Conservation (phyloP, 2,329 filamentous ascomycete species). For the Coniella vitis region DNA sequence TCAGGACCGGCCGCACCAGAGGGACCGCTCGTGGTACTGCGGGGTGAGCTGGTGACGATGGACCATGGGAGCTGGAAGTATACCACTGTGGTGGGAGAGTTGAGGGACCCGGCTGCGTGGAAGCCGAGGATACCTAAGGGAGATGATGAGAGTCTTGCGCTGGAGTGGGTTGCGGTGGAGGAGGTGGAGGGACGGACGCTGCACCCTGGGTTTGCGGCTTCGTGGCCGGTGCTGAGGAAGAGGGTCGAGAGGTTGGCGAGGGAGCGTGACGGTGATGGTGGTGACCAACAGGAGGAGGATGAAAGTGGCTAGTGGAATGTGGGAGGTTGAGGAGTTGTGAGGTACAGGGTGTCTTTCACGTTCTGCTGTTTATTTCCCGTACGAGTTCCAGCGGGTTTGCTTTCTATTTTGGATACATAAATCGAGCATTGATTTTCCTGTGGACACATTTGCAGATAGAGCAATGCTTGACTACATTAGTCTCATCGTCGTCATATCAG, state of each 20-base stretch:
- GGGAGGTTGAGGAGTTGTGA: too few relatives aligned
- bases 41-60: background rate
- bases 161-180: slow-evolving; percentile 3
- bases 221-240: background rate
- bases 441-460: too few relatives aligned
- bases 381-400: too few relatives aligned
- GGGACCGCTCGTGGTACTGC: background rate
- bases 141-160: background rate
- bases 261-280: background rate
- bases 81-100: background rate
- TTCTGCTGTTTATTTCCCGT: too few relatives aligned
- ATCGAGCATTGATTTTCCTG: too few relatives aligned
- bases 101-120: background rate
- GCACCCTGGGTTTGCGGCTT: slow-evolving; percentile 1
- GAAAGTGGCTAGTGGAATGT: too few relatives aligned
- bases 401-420: too few relatives aligned
- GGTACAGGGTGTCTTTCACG: too few relatives aligned
- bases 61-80: slow-evolving; percentile 6
- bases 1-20: background rate
- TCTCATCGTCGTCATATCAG: too few relatives aligned
- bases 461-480: too few relatives aligned
- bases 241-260: background rate
- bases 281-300: background rate
- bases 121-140: background rate
- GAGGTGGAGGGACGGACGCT: background rate